These are phyloP conservation scores for Sclerotinia minor DNA, from an alignment of 2,329 filamentous ascomycete genomes.

Conservation along the genomic window DNA sequence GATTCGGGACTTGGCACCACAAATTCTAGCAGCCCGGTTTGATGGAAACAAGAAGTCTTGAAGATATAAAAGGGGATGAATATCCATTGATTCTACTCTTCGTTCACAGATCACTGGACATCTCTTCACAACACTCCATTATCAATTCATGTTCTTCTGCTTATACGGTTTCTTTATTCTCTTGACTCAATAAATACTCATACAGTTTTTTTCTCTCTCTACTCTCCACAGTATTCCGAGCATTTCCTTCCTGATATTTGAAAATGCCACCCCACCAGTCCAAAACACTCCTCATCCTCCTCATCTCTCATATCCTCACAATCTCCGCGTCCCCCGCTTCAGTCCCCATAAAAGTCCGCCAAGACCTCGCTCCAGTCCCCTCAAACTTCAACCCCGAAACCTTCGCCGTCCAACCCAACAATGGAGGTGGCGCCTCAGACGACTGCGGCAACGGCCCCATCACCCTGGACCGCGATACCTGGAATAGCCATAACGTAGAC, in stretches of 20 bases:
- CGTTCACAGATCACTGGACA: not conserved
- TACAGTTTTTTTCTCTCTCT: not conserved
- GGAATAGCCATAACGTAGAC: not conserved
- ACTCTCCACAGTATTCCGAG: not conserved
- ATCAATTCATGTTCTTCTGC: no score
- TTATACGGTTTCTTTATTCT: not conserved
- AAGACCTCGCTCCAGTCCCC: not conserved
- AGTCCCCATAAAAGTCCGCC: not conserved
- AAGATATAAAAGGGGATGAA: not conserved
- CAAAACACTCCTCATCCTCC: not conserved
- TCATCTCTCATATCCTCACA: not conserved
- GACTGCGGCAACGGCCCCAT: not conserved
- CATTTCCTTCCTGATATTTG: not conserved
- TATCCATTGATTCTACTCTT: not conserved
- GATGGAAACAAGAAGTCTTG: not conserved
- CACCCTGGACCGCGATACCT: not conserved
- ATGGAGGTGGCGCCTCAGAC: not conserved
- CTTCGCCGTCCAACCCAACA: not conserved
- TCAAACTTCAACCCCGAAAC: conserved; percentile 1
- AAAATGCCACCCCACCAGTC: not conserved
- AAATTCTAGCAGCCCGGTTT: not conserved
- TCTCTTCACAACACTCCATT: not conserved
- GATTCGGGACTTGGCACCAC: not conserved
- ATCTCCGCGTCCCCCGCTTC: not conserved
- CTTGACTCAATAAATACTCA: not conserved